Percentiles rank a stretch among this genome's conserved stretches.
Evolutionary conservation across 345 rosid species (phyloP).

Genomic region (Rhizophora mangle): DNA sequence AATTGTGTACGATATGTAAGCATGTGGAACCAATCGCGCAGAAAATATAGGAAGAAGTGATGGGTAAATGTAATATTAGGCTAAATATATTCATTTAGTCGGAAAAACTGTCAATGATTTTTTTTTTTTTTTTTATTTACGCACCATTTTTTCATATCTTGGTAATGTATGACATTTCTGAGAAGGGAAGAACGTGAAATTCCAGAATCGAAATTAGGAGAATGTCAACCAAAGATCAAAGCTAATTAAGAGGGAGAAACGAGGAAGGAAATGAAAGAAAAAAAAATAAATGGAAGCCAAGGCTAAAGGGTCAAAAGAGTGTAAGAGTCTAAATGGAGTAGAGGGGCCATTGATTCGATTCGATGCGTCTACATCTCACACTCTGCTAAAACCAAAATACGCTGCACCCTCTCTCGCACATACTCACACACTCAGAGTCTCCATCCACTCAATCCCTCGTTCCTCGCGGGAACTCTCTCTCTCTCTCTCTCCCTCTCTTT

Average conservation of each 20-base stretch:
- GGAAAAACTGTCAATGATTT: no score
- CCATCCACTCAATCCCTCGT: slow-evolving; percentile 30
- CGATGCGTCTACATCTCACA: slow-evolving; percentile 64
- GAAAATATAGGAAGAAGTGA: no score
- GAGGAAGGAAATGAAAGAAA: slow-evolving; percentile 7
- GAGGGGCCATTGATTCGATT: slow-evolving; percentile 51
- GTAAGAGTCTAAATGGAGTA: slow-evolving; percentile 31
- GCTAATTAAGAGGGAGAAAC: background rate
- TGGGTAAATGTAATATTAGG: no score
- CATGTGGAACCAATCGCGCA: no score
- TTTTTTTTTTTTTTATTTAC: no score
- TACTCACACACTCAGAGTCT: slow-evolving; percentile 11
- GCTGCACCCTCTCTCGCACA: slow-evolving; percentile 1
- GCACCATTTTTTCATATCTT: no score
- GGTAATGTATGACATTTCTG: no score
- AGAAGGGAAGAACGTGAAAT: no score
- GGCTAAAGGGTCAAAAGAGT: slow-evolving; percentile 15
- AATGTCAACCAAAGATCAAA: no score
- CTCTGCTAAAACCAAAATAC: slow-evolving; percentile 24
- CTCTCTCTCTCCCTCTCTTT: background rate
- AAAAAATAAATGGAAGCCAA: slow-evolving; percentile 28
- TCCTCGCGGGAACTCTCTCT: slow-evolving; percentile 15
- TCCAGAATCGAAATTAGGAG: no score
- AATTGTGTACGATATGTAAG: no score
- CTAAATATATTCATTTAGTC: no score